These are phyloP conservation scores for Pueraria montana DNA, from an alignment of 306 rosid species.

Conservation along the genomic window DNA sequence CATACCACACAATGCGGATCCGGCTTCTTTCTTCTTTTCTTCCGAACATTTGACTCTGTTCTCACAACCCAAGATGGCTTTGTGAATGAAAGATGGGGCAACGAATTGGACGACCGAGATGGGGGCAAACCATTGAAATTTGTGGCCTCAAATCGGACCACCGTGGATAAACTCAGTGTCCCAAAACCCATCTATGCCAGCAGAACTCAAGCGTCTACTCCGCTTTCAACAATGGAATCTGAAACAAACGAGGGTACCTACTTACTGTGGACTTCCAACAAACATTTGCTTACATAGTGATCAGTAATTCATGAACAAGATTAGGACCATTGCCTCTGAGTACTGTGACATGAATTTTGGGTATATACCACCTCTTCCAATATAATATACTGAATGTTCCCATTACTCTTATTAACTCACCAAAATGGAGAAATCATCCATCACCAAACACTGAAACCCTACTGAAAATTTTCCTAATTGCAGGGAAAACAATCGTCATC, in stretches of 20 bases:
- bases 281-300: conserved; percentile 40
- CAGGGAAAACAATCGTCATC: neutral
- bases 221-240: conserved; percentile 47
- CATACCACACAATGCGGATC: conserved; percentile 87
- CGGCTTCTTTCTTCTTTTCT: conserved; percentile 67
- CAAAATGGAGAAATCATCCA: conserved; percentile 11
- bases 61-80: conserved; percentile 87
- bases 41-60: conserved; percentile 83
- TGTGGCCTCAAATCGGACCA: conserved; percentile 62
- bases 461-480: neutral
- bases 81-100: conserved; percentile 68
- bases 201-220: conserved; percentile 40
- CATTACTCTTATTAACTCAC: neutral
- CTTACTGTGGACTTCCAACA: conserved; percentile 47
- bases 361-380: conserved; percentile 1
- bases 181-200: conserved; percentile 49
- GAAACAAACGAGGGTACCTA: conserved; percentile 51
- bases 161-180: conserved; percentile 40
- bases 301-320: conserved; percentile 29
- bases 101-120: conserved; percentile 46
- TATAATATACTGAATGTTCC: neutral
- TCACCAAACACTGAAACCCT: conserved; percentile 16
- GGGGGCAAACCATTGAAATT: conserved; percentile 64
- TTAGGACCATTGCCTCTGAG: neutral
- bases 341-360: neutral